A percentile compares a stretch with the other conserved stretches of the same genome.
Evolutionary conservation across 148 eudicot species (phyloP).

Genomic region (Polygonum aviculare): DNA sequence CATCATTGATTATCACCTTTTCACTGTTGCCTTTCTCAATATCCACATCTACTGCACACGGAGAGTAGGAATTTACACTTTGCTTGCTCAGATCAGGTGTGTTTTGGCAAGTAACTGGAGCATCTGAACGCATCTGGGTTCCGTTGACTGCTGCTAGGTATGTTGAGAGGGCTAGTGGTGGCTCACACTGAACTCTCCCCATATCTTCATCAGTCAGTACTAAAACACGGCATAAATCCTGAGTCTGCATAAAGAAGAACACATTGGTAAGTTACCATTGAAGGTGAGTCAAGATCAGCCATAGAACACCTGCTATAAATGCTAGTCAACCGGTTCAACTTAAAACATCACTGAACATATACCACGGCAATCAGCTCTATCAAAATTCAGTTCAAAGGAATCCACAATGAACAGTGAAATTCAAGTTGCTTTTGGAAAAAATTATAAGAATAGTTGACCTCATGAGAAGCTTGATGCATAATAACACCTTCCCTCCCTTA

Average conservation of each 20-base stretch:
- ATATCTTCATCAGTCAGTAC: conserved; percentile 34
- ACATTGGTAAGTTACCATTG: conserved; percentile 10
- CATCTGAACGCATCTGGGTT: conserved; percentile 26
- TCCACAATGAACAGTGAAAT: not conserved
- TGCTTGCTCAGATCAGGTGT: conserved; percentile 22
- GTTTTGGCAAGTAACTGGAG: conserved; percentile 25
- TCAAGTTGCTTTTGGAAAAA: not conserved
- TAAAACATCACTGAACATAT: not conserved
- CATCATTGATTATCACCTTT: conserved; percentile 26
- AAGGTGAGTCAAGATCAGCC: not conserved
- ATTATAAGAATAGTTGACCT: not conserved
- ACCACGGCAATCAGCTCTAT: not conserved
- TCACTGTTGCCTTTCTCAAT: conserved; percentile 44
- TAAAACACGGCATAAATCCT: conserved; percentile 37
- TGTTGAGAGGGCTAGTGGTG: conserved; percentile 18
- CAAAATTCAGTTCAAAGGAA: not conserved
- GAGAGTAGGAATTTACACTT: conserved; percentile 21
- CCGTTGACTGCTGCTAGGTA: conserved; percentile 23
- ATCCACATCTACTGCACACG: conserved; percentile 35
- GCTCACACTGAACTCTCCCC: conserved; percentile 25
- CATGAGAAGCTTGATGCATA: not conserved
- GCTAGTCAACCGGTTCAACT: not conserved
- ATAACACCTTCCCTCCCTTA: not conserved
- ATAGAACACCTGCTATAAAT: not conserved
- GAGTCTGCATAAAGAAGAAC: conserved; percentile 35